Evolutionary conservation across 495 filamentous ascomycete species (phyloP), one percentile per base, ranked within the genome.

Genomic region (Lophiostoma macrostomum): DNA sequence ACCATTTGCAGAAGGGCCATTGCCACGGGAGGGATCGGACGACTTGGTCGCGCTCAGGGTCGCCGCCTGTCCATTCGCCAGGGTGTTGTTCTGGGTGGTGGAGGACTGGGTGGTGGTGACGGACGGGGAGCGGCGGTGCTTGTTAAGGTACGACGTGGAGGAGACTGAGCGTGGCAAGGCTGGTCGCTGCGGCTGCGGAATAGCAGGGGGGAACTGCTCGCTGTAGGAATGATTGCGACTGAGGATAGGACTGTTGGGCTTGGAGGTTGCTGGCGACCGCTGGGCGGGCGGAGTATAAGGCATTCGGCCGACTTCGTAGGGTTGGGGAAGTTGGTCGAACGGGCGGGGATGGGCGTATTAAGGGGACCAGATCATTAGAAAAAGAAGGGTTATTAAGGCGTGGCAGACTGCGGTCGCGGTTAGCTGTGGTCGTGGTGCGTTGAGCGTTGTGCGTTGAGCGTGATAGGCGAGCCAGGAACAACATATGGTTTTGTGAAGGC

Each of bases 251-350:
- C 82, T 86, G 65, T 78, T 67, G 64, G 82, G 73, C 40, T 75
- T 76, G 41, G 86, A 85, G 54, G 85, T 80, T 65, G 82, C 78
- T 74, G 88, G 89, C 64, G 88, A 90, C 74, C 79, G 75, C 75
- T 85, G 84, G 64, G 82, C 79, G 43, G 90, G 90, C 57, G 90
- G 89, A 70, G 90, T 95, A 79, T 96, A 96, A 76, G 90, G 90
- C 90, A 96, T 96, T 72, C 74, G 67, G 58, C 54, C 61, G 56
- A 60, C 52, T 64, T 64, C 25, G 38, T 36, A 55, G 44, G 42
- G 32, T 42, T 37, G 29, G 36, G 34, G 49, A 58, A 63, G 45
- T 37, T 23, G 60, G 51, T 54, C 50, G 45, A 60, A 53, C 30
- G 42, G 13, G 43, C 2, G 1, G 36, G 39, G 50, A 18, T 22